Evolutionary conservation across 2,329 filamentous ascomycete species (phyloP), one percentile per base, ranked within the genome.

Genomic region (Shiraia sp.): DNA sequence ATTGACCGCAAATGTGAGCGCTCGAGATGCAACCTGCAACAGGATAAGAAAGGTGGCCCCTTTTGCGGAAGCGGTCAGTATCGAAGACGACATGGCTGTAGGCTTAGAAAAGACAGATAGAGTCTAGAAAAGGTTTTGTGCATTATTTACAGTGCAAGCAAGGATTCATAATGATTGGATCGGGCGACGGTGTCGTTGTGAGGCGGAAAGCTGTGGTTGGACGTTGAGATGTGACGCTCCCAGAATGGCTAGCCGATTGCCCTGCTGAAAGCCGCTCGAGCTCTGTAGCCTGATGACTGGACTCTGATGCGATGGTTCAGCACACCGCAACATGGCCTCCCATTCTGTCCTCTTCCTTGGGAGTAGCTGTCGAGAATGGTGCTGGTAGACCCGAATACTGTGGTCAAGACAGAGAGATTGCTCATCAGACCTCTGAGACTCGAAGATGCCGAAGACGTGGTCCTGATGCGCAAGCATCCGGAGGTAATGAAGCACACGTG

Each of bases 1-100:
- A 72, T 97, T 99, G 64, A 93, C 87, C 54, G 86, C 71, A 71
- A 99, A 99, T 16, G 92, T 97, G 51, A 95, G 75, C 40, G 86
- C 84, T 46, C 92, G 86, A n/a, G 92, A 96, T 31, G 79, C 79
- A 51, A 99, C 78, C 71, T 97, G 93, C 31, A 96, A 83, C 36
- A 88, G 74, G 64, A 99, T 95, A 54, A 99, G 81, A 61, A 93
- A 85, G 10, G 88, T 87, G 38, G 90, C 90, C 41, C 89, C 90
- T 45, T 83, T 81, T 37, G 89, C 79, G 4, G 78, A 79, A 38
- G 73, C 62, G 31, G 68, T 66, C 42, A 71, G 57, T 19, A 68
- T 59, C n/a, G 63, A 58, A 48, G 57, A 53, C 14, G 64, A 61
- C 65, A 66, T 67, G 45, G 41, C 36, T 39, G 32, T 6, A 41